A percentile compares a stretch with the other conserved stretches of the same genome.
phyloP scores from a whole-genome alignment of 2,329 filamentous ascomycete species.

The Aspergillus ibericus region DNA sequence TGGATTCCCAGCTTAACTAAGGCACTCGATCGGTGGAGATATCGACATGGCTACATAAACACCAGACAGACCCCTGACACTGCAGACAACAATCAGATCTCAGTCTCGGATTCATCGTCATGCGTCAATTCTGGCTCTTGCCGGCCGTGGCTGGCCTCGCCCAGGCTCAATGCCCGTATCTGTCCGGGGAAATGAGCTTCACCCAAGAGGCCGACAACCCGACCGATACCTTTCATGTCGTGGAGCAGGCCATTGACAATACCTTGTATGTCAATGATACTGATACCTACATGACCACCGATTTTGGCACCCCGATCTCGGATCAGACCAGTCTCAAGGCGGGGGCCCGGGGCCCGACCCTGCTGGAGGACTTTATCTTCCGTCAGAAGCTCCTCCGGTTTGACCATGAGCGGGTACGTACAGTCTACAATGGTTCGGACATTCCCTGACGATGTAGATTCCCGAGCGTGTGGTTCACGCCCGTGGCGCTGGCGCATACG shows the following conservation, averaged over 20 bases:
- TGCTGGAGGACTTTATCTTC: conserved; percentile 72
- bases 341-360: conserved; percentile 64
- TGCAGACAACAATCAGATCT: not conserved
- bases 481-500: conserved; percentile 66
- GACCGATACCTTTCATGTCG: conserved; percentile 25
- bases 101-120: not conserved
- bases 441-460: conserved; percentile 38
- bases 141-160: conserved; percentile 2
- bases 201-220: not conserved
- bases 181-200: conserved; percentile 4
- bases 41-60: not conserved
- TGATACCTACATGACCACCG: conserved; percentile 60
- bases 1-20: conserved; percentile 4
- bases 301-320: conserved; percentile 65
- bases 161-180: conserved; percentile 3
- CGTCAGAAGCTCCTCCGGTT: conserved; percentile 70
- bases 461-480: conserved; percentile 69
- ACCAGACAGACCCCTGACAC: too few relatives aligned
- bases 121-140: conserved; percentile 5
- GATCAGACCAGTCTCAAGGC: conserved; percentile 67
- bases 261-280: conserved; percentile 53
- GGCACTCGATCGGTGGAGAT: not conserved
- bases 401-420: conserved; percentile 65
- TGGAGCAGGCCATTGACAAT: conserved; percentile 43
- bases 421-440: not conserved